Base-by-base conservation (phyloP, 176 grass and related monocot species). In the Eleusine indica region DNA sequence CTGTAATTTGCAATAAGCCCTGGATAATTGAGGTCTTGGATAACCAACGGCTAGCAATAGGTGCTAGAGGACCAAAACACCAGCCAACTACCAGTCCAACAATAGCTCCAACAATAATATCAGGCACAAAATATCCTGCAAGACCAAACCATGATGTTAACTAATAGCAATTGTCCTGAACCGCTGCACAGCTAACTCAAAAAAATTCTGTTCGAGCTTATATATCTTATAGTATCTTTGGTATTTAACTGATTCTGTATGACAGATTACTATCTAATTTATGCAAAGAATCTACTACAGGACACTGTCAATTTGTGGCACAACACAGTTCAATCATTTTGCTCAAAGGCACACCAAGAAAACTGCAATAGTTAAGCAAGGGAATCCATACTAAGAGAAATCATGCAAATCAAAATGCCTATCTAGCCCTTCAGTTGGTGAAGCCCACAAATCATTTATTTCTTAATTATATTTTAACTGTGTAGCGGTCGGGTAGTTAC, bases 51-150 rank as follows among this genome's bases (percentile, higher is more conserved):
- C 93, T 85, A 80, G 83, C 82, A 80, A 98, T 77, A 66, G 96
- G 91, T 74, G 86, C 6, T 80, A 93, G 48, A 76, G 96, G 96
- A 62, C 96, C 93, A 71, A 98, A 86, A 85, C 87, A 91, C 93
- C 73, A 88, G 54, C 91, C 96, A 52, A 90, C 94, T 19, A 98
- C 96, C 35, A 98, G 80, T 77, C 96, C 96, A 86, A 98, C 70
- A 60, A 74, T 62, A 9, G 93, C 87, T 60, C 89, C 96, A 82
- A 98, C 87, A 87, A 93, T 84, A 81, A 82, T 73, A 91, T 98
- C 96, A 43, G 91, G 87, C 52, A 95, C 93, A 87, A 95, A 98
- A 93, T 88, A 88, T 91, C 96, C 96, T 98, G 91, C 78, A 87
- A 83, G 54, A 84, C 32, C 53, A 75, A 66, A 64, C 17, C 1